Evolutionary conservation across 148 eudicot genomes (phyloP).

Genomic region (Chenopodium berlandieri): DNA sequence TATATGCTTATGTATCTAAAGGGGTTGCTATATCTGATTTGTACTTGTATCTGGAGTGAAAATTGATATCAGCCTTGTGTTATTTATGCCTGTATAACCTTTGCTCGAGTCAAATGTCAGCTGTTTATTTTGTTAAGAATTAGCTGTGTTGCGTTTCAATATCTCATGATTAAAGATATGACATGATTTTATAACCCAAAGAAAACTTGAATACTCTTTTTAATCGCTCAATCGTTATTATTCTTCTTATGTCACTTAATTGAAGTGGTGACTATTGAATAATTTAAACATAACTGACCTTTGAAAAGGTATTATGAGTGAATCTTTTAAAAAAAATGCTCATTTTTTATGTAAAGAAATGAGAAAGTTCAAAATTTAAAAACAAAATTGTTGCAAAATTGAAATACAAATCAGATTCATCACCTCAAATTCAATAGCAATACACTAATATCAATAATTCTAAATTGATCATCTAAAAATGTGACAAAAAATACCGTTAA

Average conservation of each 20-base stretch:
- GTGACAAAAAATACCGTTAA: too few species aligned
- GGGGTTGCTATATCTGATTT: not conserved
- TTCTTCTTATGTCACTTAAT: not conserved
- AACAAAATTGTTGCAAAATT: too few species aligned
- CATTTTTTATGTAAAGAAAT: too few species aligned
- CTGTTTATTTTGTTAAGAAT: not conserved
- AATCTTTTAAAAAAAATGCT: too few species aligned
- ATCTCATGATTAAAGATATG: not conserved
- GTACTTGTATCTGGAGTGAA: constrained; percentile 5
- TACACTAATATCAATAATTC: too few species aligned
- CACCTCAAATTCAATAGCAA: too few species aligned
- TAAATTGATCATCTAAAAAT: too few species aligned
- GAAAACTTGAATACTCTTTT: too few species aligned
- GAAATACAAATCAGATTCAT: too few species aligned
- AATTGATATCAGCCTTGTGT: not conserved
- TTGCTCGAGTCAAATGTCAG: not conserved
- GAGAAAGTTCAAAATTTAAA: too few species aligned
- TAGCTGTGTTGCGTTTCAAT: not conserved
- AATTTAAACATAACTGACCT: not conserved
- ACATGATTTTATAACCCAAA: not conserved
- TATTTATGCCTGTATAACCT: not conserved
- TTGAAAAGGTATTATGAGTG: too few species aligned
- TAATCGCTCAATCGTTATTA: too few species aligned
- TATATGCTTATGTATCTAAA: constrained; percentile 14
- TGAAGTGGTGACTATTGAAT: not conserved